Percentiles rank a stretch among this genome's conserved stretches.
These are phyloP conservation scores for Euphorbia peplus DNA, from an alignment of 345 rosid genomes.

Conservation along the genomic window DNA sequence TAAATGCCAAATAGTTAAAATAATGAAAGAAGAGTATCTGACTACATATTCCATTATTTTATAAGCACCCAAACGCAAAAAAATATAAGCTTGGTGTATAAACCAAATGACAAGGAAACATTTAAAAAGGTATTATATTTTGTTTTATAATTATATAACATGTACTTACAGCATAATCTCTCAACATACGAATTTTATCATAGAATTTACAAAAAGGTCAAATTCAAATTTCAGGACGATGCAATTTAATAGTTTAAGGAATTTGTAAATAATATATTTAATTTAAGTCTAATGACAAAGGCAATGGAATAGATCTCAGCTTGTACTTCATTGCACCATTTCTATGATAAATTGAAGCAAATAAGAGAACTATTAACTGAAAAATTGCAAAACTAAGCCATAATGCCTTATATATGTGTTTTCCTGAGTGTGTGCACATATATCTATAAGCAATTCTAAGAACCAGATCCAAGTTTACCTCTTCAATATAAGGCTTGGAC, in stretches of 20 bases:
- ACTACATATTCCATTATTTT: background rate
- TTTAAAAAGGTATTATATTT: background rate
- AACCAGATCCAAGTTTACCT: slow-evolving; percentile 41
- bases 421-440: no score
- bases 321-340: background rate
- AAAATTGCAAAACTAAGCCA: background rate
- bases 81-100: background rate
- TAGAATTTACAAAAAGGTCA: background rate
- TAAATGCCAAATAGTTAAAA: background rate
- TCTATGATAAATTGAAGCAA: background rate
- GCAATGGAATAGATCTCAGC: background rate
- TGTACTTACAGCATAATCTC: background rate
- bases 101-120: background rate
- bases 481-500: slow-evolving; percentile 82
- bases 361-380: background rate
- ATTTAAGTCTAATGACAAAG: background rate
- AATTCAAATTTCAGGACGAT: background rate
- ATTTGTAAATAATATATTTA: background rate
- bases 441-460: background rate
- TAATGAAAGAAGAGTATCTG: background rate
- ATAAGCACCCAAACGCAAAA: background rate
- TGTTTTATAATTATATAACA: no score
- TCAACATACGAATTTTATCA: background rate
- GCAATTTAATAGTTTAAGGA: background rate
- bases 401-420: background rate